These are phyloP conservation scores for Irpex lacteus DNA, from an alignment of 1,284 basidiomycete species.

Conservation along the genomic window DNA sequence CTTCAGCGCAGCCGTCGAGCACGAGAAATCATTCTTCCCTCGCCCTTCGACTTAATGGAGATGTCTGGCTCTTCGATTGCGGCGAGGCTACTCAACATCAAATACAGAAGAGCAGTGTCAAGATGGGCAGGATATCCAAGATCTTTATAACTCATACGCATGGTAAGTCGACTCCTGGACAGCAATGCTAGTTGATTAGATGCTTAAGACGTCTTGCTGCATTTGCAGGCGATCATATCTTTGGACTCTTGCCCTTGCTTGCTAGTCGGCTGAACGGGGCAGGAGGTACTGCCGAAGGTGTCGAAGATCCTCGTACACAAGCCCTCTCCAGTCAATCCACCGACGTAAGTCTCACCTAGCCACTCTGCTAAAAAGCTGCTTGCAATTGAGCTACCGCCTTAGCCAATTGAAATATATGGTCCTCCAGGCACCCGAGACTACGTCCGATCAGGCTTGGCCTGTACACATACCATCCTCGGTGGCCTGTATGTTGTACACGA, in stretches of 20 bases:
- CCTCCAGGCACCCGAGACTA: constrained; percentile 84
- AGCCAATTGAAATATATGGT: constrained; percentile 85
- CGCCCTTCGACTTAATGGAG: constrained; percentile 58
- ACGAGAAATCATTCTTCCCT: constrained; percentile 74
- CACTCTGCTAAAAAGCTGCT: neutral
- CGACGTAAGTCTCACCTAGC: neutral
- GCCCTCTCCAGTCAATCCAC: constrained; percentile 3
- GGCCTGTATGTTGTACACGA: constrained; percentile 89
- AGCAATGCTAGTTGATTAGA: neutral
- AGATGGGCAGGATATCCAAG: constrained; percentile 79
- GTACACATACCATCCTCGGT: constrained; percentile 72
- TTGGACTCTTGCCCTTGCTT: constrained; percentile 76
- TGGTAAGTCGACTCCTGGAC: constrained; percentile 41
- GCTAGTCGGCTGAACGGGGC: constrained; percentile 67
- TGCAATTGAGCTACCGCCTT: neutral
- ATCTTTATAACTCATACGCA: constrained; percentile 94
- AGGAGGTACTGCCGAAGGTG: constrained; percentile 61
- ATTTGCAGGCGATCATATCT: constrained; percentile 78
- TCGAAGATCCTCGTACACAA: constrained; percentile 53
- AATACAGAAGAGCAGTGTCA: constrained; percentile 67
- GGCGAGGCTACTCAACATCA: constrained; percentile 89
- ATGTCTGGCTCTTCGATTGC: constrained; percentile 87
- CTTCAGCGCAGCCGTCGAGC: constrained; percentile 73
- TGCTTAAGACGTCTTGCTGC: neutral
- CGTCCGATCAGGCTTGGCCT: constrained; percentile 68